Conservation (phyloP, 257 asterid genomes). For the Solanum commersonii region DNA sequence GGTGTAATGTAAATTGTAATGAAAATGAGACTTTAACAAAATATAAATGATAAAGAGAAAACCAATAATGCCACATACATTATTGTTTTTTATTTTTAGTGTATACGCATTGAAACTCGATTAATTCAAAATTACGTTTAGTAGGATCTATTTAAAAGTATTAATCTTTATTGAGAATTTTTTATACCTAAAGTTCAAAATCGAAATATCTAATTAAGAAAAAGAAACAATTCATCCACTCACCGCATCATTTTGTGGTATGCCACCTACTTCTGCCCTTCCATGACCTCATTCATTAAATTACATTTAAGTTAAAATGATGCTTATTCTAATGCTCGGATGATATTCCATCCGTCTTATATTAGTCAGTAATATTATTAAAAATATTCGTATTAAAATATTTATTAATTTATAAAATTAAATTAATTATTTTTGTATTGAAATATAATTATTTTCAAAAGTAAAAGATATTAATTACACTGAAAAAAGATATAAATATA, state of each 20-base stretch:
- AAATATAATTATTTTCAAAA: not conserved
- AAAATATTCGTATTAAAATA: not conserved
- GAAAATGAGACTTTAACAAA: not conserved
- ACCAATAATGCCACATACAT: not conserved
- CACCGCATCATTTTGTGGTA: not conserved
- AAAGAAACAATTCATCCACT: too few relatives aligned
- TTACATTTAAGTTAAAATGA: not conserved
- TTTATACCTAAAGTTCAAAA: too few relatives aligned
- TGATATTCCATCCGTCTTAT: not conserved
- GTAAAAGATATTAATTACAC: not conserved
- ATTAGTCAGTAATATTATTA: not conserved
- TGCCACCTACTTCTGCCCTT: not conserved
- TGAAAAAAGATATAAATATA: not conserved
- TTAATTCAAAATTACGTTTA: not conserved
- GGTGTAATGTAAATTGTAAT: not conserved
- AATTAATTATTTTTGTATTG: not conserved
- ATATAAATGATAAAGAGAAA: not conserved
- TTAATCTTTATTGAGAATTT: fast-evolving
- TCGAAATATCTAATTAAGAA: too few relatives aligned
- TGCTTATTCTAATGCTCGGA: not conserved
- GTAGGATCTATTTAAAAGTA: not conserved
- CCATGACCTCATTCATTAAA: not conserved
- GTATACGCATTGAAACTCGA: not conserved
- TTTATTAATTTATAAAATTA: too few relatives aligned
- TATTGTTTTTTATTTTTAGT: not conserved